Evolutionary conservation across 345 rosid species (phyloP), one percentile per base, ranked within the genome.

Genomic region (Citrus medica): DNA sequence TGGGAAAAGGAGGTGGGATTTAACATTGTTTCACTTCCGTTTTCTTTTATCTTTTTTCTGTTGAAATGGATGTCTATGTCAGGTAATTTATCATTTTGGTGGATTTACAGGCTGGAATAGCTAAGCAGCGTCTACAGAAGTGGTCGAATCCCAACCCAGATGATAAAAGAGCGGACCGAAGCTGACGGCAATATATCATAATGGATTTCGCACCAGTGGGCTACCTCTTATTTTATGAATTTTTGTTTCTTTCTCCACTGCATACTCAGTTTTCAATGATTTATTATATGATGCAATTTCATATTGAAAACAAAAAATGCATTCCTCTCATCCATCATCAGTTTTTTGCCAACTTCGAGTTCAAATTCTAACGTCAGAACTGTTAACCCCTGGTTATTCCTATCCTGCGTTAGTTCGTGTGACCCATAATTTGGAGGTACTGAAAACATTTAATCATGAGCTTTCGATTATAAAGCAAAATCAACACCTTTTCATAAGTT

Each of bases 1-100:
- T 93, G 97, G 97, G 82, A 86, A 3, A 82, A 83, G 32, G 92
- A 94, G 93, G 95, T 89, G 13, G 71, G 30, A 1, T n/a, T 33
- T 30, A 10, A 51, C 12, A 35, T 14, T 25, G 10, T 40, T 37
- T n/a, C 1, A 13, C 25, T 38, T n/a, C 22, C 16, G 16, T n/a
- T 27, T 6, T 32, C 0, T 21, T 9, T 12, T 37, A 10, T 19
- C 21, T 27, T 19, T 19, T 24, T 8, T 5, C 9, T 76, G 2
- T 37, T 53, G 58, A 13, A 46, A 46, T 13, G 51, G 5, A 13
- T 3, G 51, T 46, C 51, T 13, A 1, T 61, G 25, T 25, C 25
- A 25, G 61, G 10, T 37, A 4, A 27, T 28, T 58, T 21, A n/a
- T 32, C 25, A 32, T 53, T 42, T 19, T 14, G 13, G 3, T 60